A percentile compares a stretch with the other conserved stretches of the same genome.
Conservation (phyloP, 768 basidiomycete genomes). For the Suillus discolor region DNA sequence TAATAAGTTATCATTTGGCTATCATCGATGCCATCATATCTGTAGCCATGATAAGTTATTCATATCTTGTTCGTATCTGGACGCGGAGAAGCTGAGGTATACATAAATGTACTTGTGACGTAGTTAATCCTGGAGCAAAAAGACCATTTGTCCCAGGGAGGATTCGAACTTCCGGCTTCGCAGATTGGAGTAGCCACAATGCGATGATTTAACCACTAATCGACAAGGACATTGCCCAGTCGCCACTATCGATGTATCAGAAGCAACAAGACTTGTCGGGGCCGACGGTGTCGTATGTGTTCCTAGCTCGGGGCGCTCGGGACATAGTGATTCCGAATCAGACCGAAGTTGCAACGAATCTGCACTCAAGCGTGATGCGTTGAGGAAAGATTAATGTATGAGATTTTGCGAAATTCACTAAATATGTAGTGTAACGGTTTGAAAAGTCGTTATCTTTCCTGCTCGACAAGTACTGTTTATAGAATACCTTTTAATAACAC, state of each 20-base stretch:
- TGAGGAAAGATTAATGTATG: no score
- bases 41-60: neutral
- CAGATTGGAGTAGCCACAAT: slow-evolving; percentile 39
- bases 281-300: no score
- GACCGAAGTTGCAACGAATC: no score
- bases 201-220: slow-evolving; percentile 49
- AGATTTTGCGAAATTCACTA: no score
- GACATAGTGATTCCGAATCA: no score
- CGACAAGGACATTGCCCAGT: slow-evolving; percentile 35
- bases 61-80: neutral
- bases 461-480: no score
- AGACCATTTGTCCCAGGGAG: slow-evolving; percentile 27
- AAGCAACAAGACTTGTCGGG: neutral
- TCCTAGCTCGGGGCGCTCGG: neutral
- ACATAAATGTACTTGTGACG: neutral
- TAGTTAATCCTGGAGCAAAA: neutral
- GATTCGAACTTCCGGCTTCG: slow-evolving; percentile 47
- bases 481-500: no score
- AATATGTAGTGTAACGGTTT: no score
- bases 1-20: neutral
- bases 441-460: no score
- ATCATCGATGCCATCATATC: neutral
- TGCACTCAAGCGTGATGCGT: no score
- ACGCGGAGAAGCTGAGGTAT: neutral
- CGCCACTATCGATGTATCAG: neutral